A percentile compares a stretch with the other conserved stretches of the same genome.
Evolutionary conservation across 148 eudicot species (phyloP).

Genomic region (Cornus florida): DNA sequence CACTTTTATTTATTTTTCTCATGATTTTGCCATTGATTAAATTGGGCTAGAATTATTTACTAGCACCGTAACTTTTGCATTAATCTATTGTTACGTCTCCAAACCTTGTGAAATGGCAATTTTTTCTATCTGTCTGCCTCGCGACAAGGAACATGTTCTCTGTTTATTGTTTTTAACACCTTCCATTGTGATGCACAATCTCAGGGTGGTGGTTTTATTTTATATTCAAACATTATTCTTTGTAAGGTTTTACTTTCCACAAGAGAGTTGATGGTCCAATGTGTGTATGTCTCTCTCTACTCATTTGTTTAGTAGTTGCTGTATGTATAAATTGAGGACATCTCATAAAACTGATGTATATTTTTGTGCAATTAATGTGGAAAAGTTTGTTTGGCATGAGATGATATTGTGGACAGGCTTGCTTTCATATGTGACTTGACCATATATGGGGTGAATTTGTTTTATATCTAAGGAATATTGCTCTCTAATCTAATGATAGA

Average conservation of each 20-base stretch:
- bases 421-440: too few relatives aligned
- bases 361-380: too few relatives aligned
- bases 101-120: slow-evolving; percentile 36
- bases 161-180: slow-evolving; percentile 11
- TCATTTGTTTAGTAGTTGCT: too few relatives aligned
- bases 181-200: slow-evolving; percentile 9
- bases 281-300: background rate
- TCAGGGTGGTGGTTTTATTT: background rate
- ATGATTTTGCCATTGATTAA: slow-evolving; percentile 13
- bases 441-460: too few relatives aligned
- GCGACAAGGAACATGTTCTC: slow-evolving; percentile 32
- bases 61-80: slow-evolving; percentile 5
- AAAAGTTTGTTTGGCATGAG: too few relatives aligned
- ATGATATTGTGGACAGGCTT: too few relatives aligned
- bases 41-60: slow-evolving; percentile 7
- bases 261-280: background rate
- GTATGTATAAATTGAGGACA: too few relatives aligned
- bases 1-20: slow-evolving; percentile 13
- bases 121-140: slow-evolving; percentile 17
- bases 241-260: background rate
- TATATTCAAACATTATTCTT: background rate
- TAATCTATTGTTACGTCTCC: slow-evolving; percentile 21
- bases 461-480: too few relatives aligned
- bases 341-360: too few relatives aligned
- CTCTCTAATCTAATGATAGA: too few relatives aligned